Conservation (phyloP, 139 green algal species). For the Monoraphidium neglectum region DNA sequence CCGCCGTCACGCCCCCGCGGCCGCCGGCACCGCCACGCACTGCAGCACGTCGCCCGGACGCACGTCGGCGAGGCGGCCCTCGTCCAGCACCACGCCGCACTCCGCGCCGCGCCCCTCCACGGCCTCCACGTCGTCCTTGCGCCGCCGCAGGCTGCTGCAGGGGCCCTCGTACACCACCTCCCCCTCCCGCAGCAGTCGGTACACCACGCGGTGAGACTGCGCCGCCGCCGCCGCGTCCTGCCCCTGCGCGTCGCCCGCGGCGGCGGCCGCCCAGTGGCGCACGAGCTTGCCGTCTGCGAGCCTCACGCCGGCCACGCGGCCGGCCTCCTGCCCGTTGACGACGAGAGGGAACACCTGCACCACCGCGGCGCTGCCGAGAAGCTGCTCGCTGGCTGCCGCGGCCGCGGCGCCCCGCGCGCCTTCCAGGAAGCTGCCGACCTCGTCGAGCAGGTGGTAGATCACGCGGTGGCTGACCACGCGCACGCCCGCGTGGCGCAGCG, state of each 20-base stretch:
- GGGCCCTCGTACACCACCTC: slow-evolving; percentile 57
- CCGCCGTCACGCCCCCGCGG: background rate
- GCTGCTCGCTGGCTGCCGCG: slow-evolving; percentile 26
- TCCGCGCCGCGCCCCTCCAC: slow-evolving; percentile 75
- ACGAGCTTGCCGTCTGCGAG: slow-evolving; percentile 50
- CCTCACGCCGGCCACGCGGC: slow-evolving; percentile 56
- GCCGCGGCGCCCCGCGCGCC: background rate
- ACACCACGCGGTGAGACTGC: slow-evolving; percentile 24
- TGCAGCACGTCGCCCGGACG: slow-evolving; percentile 65
- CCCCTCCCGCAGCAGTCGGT: slow-evolving; percentile 64
- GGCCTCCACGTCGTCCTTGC: slow-evolving; percentile 73
- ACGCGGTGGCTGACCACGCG: slow-evolving; percentile 61
- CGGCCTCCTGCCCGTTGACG: slow-evolving; percentile 27
- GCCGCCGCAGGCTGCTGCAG: slow-evolving; percentile 66
- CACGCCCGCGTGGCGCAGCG: slow-evolving; percentile 48
- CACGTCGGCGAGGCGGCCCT: slow-evolving; percentile 45
- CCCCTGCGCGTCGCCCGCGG: background rate
- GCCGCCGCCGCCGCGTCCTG: background rate
- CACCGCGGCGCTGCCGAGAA: slow-evolving; percentile 46
- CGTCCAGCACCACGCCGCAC: slow-evolving; percentile 80
- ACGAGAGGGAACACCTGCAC: slow-evolving; percentile 42
- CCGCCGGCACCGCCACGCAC: slow-evolving; percentile 45
- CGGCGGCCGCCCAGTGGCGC: background rate
- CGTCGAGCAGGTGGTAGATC: slow-evolving; percentile 86
- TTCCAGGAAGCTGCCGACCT: slow-evolving; percentile 11